Base-by-base conservation (phyloP, 2,329 filamentous ascomycete genomes). In the Epichloe glyceriae region DNA sequence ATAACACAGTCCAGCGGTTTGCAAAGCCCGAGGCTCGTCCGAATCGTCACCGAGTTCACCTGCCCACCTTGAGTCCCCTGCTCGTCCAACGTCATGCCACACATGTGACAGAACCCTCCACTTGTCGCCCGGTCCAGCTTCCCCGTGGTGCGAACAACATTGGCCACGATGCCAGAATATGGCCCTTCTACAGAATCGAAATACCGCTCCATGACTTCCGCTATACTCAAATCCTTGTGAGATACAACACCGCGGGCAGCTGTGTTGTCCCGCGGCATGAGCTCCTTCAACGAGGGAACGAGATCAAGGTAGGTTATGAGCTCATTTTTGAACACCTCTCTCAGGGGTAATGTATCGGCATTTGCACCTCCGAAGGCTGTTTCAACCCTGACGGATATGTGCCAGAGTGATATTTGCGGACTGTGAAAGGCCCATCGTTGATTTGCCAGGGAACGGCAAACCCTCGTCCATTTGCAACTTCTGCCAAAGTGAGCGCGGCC, bases 91-190 rank as follows among this genome's bases (percentile, higher is more conserved):
- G 79, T 78, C 67, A 85, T 79, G 47, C 79, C 78, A 64, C 88
- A 95, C 8, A 91, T 64, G 35, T 76, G 74, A 60, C 88, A 94
- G 33, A 61, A 61, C 4, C 51, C 60, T n/a, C 59, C 62, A 7
- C 63, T 64, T 1, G 70, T 58, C 0, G 71, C 63, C 26, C 79
- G 69, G 44, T 82, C 73, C 40, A 97, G 74, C 67, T 94, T 95
- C 48, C 82, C 83, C n/a, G 86, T 84, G 35, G 91, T 98, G 55
- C 88, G 81, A 5, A 96, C 91, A 10, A 98, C 93, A 64, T 98
- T 98, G 34, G 90, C 85, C 57, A 98, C 90, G 51, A 97, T 88
- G 50, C 86, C 88, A 3, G 90, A 87, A 61, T 94, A 96, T 53
- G 85, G 85, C 56, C 81, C 79, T 63, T 95, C 90, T 15, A 95